These are phyloP conservation scores for Candida maesae DNA, from an alignment of 805 yeast species.

Conservation along the genomic window DNA sequence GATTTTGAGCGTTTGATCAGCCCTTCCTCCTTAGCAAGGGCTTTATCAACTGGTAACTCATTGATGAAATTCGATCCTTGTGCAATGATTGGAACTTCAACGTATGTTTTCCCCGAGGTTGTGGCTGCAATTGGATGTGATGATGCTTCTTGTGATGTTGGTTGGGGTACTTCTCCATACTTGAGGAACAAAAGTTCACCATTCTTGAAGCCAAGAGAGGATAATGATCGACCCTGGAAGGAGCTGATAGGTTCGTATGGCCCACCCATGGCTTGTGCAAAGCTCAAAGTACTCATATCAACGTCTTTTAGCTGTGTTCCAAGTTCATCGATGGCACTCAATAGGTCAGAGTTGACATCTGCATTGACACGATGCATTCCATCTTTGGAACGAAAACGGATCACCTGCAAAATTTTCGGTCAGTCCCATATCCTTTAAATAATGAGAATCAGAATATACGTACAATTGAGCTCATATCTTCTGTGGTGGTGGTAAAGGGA, in stretches of 20 bases:
- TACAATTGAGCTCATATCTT: too few species aligned
- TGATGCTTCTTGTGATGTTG: neutral
- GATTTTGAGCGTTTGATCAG: constrained; percentile 62
- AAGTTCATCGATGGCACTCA: constrained; percentile 40
- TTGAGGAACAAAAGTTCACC: constrained; percentile 45
- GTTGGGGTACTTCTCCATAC: constrained; percentile 18
- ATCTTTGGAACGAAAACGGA: constrained; percentile 78
- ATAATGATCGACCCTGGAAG: constrained; percentile 30
- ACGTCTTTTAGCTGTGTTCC: constrained; percentile 22
- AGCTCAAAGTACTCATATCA: constrained; percentile 25
- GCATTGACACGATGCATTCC: constrained; percentile 73
- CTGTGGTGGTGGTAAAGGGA: too few species aligned
- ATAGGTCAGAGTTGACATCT: constrained; percentile 42
- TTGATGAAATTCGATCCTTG: constrained; percentile 27
- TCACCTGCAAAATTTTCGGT: constrained; percentile 38
- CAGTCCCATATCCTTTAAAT: too few species aligned
- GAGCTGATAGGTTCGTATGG: constrained; percentile 26
- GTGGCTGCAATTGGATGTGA: constrained; percentile 9
- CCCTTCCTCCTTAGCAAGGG: constrained; percentile 65
- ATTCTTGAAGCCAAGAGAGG: constrained; percentile 40
- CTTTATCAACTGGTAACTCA: constrained; percentile 66
- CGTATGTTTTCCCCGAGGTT: constrained; percentile 7
- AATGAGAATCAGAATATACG: too few species aligned
- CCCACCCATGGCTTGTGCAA: constrained; percentile 24
- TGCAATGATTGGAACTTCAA: constrained; percentile 13